Evolutionary conservation across 371 early-diverging fungal species (phyloP).

Genomic region (Capillidium heterosporum): DNA sequence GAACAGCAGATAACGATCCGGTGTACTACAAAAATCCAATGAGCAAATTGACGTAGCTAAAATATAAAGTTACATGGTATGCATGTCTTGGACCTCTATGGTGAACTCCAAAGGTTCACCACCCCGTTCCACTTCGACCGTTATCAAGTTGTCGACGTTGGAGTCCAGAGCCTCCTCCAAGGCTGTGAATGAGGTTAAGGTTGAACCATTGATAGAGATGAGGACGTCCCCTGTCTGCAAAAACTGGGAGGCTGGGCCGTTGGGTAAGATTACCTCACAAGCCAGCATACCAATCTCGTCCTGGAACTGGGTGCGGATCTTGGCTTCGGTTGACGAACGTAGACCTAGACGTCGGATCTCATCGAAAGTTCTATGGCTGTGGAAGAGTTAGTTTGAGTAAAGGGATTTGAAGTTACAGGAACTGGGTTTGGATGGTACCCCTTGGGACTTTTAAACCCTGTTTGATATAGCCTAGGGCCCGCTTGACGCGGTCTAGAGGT

Average conservation of each 20-base stretch:
- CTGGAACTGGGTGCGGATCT: slow-evolving; percentile 39
- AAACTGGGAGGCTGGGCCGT: slow-evolving; percentile 53
- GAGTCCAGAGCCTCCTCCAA: slow-evolving; percentile 60
- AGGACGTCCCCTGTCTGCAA: slow-evolving; percentile 79
- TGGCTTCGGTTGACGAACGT: slow-evolving; percentile 40
- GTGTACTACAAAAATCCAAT: slow-evolving; percentile 12
- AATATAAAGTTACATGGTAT: slow-evolving; percentile 36
- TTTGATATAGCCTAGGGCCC: slow-evolving; percentile 56
- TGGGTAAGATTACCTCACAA: slow-evolving; percentile 61
- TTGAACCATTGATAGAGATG: slow-evolving; percentile 51
- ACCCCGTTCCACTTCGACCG: slow-evolving; percentile 48
- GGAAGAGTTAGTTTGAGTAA: too few relatives aligned
- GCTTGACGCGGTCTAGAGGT: slow-evolving; percentile 63
- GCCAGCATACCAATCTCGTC: slow-evolving; percentile 79
- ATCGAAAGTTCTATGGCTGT: slow-evolving; percentile 44
- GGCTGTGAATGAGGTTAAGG: slow-evolving; percentile 70
- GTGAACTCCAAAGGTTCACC: slow-evolving; percentile 39
- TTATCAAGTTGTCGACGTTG: slow-evolving; percentile 45
- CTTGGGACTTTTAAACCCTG: slow-evolving; percentile 49
- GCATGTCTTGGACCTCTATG: slow-evolving; percentile 45
- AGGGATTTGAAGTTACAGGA: background rate
- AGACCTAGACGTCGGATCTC: slow-evolving; percentile 58
- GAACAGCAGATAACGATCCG: slow-evolving; percentile 51
- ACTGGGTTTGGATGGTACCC: slow-evolving; percentile 75
- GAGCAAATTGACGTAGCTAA: too few relatives aligned